Conservation (phyloP, 192 early-diverging fungal species). For the Dimargaris cristalligena region DNA sequence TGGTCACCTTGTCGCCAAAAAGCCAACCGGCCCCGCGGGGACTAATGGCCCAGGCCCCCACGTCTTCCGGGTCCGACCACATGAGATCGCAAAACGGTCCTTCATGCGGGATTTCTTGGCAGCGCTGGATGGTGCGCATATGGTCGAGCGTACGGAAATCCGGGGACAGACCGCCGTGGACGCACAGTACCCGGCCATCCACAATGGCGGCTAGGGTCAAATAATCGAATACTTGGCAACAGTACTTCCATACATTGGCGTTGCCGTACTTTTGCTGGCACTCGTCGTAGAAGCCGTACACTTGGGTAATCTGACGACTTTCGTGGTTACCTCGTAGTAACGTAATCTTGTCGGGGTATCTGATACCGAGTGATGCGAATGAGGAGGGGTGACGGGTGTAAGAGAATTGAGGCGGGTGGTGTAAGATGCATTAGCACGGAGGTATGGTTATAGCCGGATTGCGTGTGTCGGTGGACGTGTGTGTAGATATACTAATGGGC, state of each 20-base stretch:
- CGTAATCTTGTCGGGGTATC: slow-evolving; percentile 93
- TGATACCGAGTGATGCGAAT: slow-evolving; percentile 17
- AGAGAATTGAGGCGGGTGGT: no score
- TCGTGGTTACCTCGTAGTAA: slow-evolving; percentile 94
- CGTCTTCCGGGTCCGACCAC: slow-evolving; percentile 95
- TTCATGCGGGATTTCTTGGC: slow-evolving; percentile 89
- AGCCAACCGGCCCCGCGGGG: slow-evolving; percentile 70
- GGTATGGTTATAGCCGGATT: no score
- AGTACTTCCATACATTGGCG: slow-evolving; percentile 91
- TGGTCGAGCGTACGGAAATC: slow-evolving; percentile 87
- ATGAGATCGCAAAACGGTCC: slow-evolving; percentile 90
- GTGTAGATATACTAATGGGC: no score
- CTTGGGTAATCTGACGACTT: slow-evolving; percentile 91
- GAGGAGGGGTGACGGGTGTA: slow-evolving; percentile 7
- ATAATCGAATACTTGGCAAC: slow-evolving; percentile 87
- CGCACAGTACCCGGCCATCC: slow-evolving; percentile 84
- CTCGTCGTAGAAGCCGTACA: slow-evolving; percentile 92
- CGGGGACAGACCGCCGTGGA: slow-evolving; percentile 85
- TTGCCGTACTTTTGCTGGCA: slow-evolving; percentile 91
- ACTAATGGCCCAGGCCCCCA: slow-evolving; percentile 73
- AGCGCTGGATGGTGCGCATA: slow-evolving; percentile 85
- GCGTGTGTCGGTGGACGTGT: no score
- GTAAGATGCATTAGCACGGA: no score
- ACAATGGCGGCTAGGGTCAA: slow-evolving; percentile 81
- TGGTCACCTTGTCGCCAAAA: slow-evolving; percentile 87